A percentile compares a stretch with the other conserved stretches of the same genome.
Evolutionary conservation across 2,329 filamentous ascomycete species (phyloP).

Genomic region (Apiospora kogelbergensis): DNA sequence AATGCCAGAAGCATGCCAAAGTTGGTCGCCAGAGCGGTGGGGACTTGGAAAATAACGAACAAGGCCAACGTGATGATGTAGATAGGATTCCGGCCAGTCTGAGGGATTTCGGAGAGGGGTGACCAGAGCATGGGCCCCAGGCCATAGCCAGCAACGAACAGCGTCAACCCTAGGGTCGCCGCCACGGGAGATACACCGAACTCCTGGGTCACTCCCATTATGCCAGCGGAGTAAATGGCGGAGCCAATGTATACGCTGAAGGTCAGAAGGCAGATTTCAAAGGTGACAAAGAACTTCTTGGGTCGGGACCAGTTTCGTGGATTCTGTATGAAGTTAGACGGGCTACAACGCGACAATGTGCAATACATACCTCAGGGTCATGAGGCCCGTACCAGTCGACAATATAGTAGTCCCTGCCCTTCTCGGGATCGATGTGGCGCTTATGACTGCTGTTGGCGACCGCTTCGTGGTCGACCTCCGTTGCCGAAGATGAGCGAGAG

Average conservation of each 20-base stretch:
- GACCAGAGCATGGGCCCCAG: conserved; percentile 53
- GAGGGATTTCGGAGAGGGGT: conserved; percentile 58
- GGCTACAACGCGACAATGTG: background rate
- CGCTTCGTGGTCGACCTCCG: conserved; percentile 15
- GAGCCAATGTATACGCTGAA: conserved; percentile 27
- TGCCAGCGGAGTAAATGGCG: conserved; percentile 25
- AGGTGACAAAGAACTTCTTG: conserved; percentile 37
- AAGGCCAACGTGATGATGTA: conserved; percentile 58
- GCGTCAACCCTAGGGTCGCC: conserved; percentile 25
- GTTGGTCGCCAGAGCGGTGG: conserved; percentile 52
- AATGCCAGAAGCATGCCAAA: conserved; percentile 53
- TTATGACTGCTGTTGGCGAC: conserved; percentile 17
- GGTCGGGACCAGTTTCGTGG: conserved; percentile 36
- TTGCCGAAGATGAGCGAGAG: conserved; percentile 11
- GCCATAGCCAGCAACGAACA: conserved; percentile 29
- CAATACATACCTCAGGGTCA: conserved; percentile 40
- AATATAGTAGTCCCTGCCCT: conserved; percentile 48
- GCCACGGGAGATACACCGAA: conserved; percentile 21
- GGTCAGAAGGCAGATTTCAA: conserved; percentile 26
- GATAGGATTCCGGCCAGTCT: conserved; percentile 56
- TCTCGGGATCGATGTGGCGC: conserved; percentile 46
- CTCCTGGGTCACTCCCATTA: conserved; percentile 17
- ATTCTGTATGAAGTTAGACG: conserved; percentile 23
- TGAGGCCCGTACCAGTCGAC: conserved; percentile 51
- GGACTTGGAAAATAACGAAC: conserved; percentile 56